phyloP scores from a whole-genome alignment of 495 filamentous ascomycete species.

The Aspergillus campestris region DNA sequence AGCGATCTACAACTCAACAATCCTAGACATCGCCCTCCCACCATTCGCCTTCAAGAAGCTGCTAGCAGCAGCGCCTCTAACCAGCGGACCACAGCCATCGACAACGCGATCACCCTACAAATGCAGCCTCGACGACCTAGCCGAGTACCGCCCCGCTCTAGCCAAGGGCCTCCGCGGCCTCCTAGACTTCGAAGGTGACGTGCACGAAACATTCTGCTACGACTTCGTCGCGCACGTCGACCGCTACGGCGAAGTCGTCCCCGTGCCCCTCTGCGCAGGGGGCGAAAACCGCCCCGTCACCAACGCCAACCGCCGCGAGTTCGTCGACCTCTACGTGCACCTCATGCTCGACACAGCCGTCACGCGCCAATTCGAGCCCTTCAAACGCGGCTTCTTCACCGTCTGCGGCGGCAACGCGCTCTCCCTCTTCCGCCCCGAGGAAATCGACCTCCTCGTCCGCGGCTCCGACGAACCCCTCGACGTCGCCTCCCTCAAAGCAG shows the following conservation, averaged over 20 bases:
- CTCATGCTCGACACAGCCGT: constrained; percentile 76
- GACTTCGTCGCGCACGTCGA: constrained; percentile 76
- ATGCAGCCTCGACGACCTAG: constrained; percentile 75
- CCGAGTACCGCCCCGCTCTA: constrained; percentile 71
- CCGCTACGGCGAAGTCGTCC: constrained; percentile 60
- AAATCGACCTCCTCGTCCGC: constrained; percentile 83
- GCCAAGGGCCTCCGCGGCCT: constrained; percentile 69
- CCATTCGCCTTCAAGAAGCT: constrained; percentile 92
- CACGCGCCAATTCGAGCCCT: constrained; percentile 81
- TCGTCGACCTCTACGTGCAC: constrained; percentile 79
- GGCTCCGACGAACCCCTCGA: constrained; percentile 84
- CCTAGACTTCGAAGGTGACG: constrained; percentile 78
- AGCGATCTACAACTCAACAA: constrained; percentile 95
- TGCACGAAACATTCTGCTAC: constrained; percentile 71
- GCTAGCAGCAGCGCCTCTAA: constrained; percentile 58
- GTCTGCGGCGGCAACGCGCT: constrained; percentile 88
- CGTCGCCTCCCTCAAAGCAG: constrained; percentile 64
- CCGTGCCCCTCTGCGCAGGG: constrained; percentile 62
- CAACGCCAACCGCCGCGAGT: constrained; percentile 76
- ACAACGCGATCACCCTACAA: constrained; percentile 54
- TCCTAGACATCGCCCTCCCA: constrained; percentile 82
- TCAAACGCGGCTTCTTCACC: constrained; percentile 90
- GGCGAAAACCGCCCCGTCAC: constrained; percentile 75
- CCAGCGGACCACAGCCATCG: constrained; percentile 40
- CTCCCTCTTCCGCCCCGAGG: constrained; percentile 85